Evolutionary conservation across 23 red algal genomes (phyloP), one percentile per base, ranked within the genome.

Genomic region (Gracilaria caudata): DNA sequence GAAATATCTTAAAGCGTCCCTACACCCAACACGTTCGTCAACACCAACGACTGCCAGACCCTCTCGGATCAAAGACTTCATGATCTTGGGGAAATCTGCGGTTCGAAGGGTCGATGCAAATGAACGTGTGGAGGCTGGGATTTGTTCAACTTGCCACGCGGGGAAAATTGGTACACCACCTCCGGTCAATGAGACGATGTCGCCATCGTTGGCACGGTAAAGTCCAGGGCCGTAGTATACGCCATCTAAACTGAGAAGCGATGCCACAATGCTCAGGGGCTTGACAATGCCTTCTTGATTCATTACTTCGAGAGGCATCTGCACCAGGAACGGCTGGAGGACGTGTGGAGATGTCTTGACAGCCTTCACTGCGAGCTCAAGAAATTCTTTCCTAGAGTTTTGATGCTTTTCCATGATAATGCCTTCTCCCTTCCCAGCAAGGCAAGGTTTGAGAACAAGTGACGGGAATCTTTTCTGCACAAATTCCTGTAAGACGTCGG

Each of bases 201-300:
- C 66, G n/a, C 41, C 25, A 16, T 73, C 26, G 66, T 32, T 73
- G 19, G 34, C 32, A 25, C 26, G 66, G 25, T 28, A 73, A 40
- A 73, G 19, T 33, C 60, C 66, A 29, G 66, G 35, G 41, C 66
- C 66, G 25, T 73, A 73, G 41, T 28, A 73, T 73, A 40, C 41
- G 20, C 66, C 19, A 30, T 73, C 66, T 7, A 32, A 73, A 5
- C 34, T 73, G 7, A 40, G 35, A 20, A 73, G 34, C 34, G 41
- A 28, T 23, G 7, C 66, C 35, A 73, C 66, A 21, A 16, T 73
- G 66, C 41, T 73, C 25, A 73, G 6, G n/a, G 41, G 26, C 6
- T 32, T 33, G 20, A 29, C 26, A 7, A 21, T 41, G 28, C 66
- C 66, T 35, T 73, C 41, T 20, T 21, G 34, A 7, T 23, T 5